These are phyloP conservation scores for Saxispiralis lemnorum DNA, from an alignment of 495 filamentous ascomycete species.

Conservation along the genomic window DNA sequence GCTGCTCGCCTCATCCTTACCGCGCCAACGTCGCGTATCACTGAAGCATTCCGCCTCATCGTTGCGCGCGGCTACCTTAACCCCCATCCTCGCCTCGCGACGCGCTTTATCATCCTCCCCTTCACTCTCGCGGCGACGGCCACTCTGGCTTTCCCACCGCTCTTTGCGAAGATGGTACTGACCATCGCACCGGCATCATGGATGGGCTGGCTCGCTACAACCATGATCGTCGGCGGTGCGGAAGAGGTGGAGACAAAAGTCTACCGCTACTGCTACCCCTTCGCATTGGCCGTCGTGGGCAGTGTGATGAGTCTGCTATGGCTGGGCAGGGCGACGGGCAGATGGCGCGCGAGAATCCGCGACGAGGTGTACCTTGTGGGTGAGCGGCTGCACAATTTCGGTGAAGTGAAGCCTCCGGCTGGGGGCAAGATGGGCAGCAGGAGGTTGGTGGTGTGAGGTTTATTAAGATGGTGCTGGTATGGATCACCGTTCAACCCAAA, in stretches of 20 bases:
- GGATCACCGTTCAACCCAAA: too few species aligned
- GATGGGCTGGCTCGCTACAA: not conserved
- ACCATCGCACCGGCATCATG: constrained; percentile 6
- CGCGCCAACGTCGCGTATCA: constrained; percentile 45
- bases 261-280: constrained; percentile 20
- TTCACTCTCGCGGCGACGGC: constrained; percentile 36
- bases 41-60: constrained; percentile 55
- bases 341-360: constrained; percentile 66
- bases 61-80: constrained; percentile 63
- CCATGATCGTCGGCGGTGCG: not conserved
- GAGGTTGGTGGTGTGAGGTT: not conserved
- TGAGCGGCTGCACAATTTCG: constrained; percentile 83
- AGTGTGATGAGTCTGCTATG: constrained; percentile 30
- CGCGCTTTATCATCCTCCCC: constrained; percentile 66
- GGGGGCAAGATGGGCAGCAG: not conserved
- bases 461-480: too few species aligned
- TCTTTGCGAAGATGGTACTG: constrained; percentile 30
- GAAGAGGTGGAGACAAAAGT: constrained; percentile 10
- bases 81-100: constrained; percentile 62
- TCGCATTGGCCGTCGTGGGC: constrained; percentile 31
- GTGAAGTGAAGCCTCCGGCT: constrained; percentile 31
- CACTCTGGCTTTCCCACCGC: constrained; percentile 43
- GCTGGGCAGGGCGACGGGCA: constrained; percentile 32
- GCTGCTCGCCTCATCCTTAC: constrained; percentile 51
- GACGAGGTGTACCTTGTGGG: constrained; percentile 96